These are phyloP conservation scores for Rosa hybrid DNA, from an alignment of 331 rosid genomes.

Conservation along the genomic window DNA sequence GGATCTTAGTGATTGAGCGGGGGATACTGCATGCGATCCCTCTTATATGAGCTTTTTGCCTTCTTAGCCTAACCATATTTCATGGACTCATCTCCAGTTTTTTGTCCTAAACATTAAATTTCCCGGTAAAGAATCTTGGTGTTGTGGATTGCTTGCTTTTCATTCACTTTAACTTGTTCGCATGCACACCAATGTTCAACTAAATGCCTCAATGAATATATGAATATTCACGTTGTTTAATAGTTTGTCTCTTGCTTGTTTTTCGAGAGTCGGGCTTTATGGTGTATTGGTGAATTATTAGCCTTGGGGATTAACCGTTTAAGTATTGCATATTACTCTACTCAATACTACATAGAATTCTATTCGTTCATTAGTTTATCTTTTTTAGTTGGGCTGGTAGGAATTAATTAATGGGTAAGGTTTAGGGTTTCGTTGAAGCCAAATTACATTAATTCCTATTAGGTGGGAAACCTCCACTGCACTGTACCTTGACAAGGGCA, in stretches of 20 bases:
- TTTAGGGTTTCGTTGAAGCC: constrained; percentile 9
- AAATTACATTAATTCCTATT: constrained; percentile 28
- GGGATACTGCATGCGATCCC: neutral
- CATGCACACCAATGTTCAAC: no score
- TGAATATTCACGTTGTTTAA: neutral
- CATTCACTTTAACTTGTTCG: no score
- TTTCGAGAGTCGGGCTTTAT: neutral
- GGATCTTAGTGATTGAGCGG: neutral
- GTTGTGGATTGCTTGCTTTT: neutral
- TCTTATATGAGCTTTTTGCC: neutral
- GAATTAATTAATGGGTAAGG: neutral
- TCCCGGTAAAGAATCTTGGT: no score
- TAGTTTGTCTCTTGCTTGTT: neutral
- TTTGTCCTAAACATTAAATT: no score
- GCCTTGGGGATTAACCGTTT: no score
- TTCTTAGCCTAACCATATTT: neutral
- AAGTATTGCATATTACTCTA: neutral
- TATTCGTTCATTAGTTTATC: neutral
- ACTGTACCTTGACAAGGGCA: constrained; percentile 48
- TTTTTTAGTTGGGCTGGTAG: no score
- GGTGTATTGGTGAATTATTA: neutral
- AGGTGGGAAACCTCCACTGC: constrained; percentile 43
- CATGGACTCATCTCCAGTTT: neutral
- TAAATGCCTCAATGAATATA: neutral
- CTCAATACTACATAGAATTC: neutral